These are phyloP conservation scores for Termitomyces sp. DNA, from an alignment of 768 basidiomycete species.

Conservation along the genomic window DNA sequence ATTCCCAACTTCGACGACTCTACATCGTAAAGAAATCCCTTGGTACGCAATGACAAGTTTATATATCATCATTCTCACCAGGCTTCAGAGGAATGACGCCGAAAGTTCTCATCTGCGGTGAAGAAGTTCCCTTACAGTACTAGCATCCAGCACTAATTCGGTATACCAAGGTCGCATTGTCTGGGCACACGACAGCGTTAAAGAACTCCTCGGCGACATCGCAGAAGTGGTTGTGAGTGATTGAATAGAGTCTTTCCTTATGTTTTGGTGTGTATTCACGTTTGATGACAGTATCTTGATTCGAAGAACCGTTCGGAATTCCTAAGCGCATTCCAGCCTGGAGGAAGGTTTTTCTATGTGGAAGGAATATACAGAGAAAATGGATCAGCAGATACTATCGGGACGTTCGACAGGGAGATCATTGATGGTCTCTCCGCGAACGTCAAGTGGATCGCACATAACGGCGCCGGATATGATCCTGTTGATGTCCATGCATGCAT, in stretches of 20 bases:
- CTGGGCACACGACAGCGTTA: constrained; percentile 77
- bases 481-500: constrained; percentile 76
- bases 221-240: constrained; percentile 75
- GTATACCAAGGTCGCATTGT: constrained; percentile 51
- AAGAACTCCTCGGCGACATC: constrained; percentile 56
- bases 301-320: constrained; percentile 65
- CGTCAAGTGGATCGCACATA: constrained; percentile 86
- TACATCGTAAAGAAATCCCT: not conserved
- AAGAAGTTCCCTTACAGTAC: not conserved
- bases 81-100: constrained; percentile 16
- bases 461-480: constrained; percentile 90
- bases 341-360: constrained; percentile 68
- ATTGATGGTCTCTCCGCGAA: constrained; percentile 58
- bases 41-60: not conserved
- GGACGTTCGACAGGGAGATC: constrained; percentile 76
- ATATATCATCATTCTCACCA: not conserved
- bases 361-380: constrained; percentile 81
- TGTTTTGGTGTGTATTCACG: not conserved
- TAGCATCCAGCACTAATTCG: not conserved
- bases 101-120: constrained; percentile 24
- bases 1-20: not conserved
- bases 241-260: not conserved
- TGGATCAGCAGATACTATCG: constrained; percentile 56
- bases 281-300: constrained; percentile 34
- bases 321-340: constrained; percentile 51